These are phyloP conservation scores for Mycena galopus DNA, from an alignment of 768 basidiomycete genomes.

Conservation along the genomic window DNA sequence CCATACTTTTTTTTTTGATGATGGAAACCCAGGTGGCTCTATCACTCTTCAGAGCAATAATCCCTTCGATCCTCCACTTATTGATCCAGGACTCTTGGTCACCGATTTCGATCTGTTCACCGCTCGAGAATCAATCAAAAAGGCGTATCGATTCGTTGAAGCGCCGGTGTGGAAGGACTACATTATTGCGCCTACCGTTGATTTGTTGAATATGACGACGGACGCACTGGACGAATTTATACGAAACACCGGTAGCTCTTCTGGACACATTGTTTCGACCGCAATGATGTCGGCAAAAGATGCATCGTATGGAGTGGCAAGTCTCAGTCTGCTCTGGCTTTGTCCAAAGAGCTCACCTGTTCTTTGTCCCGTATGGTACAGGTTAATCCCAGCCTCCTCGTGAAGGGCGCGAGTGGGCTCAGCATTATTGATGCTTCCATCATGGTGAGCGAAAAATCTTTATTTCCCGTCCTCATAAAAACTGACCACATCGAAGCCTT, in stretches of 20 bases:
- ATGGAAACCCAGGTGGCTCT: constrained; percentile 39
- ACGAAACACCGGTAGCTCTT: constrained; percentile 36
- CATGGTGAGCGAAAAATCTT: too few relatives aligned
- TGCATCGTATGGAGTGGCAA: constrained; percentile 45
- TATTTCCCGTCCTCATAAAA: too few relatives aligned
- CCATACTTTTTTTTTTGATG: neutral
- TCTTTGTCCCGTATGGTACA: neutral
- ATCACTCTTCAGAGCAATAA: constrained; percentile 43
- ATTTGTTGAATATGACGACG: too few relatives aligned
- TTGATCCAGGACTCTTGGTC: constrained; percentile 40
- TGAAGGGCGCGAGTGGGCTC: too few relatives aligned
- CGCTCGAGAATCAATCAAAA: constrained; percentile 45
- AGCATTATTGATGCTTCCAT: too few relatives aligned
- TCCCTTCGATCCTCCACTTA: constrained; percentile 43
- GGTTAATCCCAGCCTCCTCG: too few relatives aligned
- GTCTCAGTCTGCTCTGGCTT: neutral
- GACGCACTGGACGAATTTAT: constrained; percentile 29
- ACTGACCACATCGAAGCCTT: too few relatives aligned
- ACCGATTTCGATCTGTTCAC: constrained; percentile 31
- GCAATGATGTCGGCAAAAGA: constrained; percentile 44
- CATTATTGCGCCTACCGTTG: constrained; percentile 40
- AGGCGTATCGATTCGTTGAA: constrained; percentile 39
- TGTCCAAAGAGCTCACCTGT: constrained; percentile 18
- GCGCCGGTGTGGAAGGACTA: constrained; percentile 45
- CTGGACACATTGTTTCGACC: constrained; percentile 47